These are phyloP conservation scores for Kodamaea lidongshanica DNA, from an alignment of 805 yeast species.

Conservation along the genomic window DNA sequence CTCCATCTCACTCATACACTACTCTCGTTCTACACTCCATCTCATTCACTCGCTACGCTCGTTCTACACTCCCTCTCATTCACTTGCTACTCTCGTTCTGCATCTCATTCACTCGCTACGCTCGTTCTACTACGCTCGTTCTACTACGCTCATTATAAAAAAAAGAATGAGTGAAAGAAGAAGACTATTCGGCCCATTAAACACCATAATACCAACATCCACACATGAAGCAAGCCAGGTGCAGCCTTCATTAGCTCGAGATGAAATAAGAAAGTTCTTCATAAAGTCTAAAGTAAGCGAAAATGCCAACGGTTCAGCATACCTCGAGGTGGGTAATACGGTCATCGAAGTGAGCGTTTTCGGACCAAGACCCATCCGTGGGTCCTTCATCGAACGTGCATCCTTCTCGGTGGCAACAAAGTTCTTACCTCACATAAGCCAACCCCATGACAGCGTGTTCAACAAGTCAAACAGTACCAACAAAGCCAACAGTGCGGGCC, in stretches of 20 bases:
- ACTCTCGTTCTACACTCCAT: no score
- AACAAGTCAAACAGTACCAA: constrained; percentile 15
- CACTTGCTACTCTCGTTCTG: neutral
- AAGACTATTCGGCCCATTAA: constrained; percentile 77
- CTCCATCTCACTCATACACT: no score
- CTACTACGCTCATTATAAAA: neutral
- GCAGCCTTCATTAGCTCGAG: constrained; percentile 8
- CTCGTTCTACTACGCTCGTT: neutral
- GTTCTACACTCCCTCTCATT: no score
- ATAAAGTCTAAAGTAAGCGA: constrained; percentile 58
- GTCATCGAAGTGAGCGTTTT: constrained; percentile 65
- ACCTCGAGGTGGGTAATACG: constrained; percentile 59
- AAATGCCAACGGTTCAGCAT: constrained; percentile 79
- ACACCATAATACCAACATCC: constrained; percentile 39
- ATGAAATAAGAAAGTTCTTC: constrained; percentile 41
- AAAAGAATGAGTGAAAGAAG: constrained; percentile 55
- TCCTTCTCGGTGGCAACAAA: constrained; percentile 55
- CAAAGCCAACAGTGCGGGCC: constrained; percentile 10
- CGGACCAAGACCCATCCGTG: constrained; percentile 85
- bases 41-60: no score
- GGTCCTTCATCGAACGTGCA: constrained; percentile 64
- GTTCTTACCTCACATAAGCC: constrained; percentile 45
- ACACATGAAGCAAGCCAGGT: constrained; percentile 9
- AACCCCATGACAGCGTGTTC: constrained; percentile 29
- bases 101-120: no score